Conservation (phyloP, 2,329 filamentous ascomycete species). For the Neofusicoccum cordaticola region DNA sequence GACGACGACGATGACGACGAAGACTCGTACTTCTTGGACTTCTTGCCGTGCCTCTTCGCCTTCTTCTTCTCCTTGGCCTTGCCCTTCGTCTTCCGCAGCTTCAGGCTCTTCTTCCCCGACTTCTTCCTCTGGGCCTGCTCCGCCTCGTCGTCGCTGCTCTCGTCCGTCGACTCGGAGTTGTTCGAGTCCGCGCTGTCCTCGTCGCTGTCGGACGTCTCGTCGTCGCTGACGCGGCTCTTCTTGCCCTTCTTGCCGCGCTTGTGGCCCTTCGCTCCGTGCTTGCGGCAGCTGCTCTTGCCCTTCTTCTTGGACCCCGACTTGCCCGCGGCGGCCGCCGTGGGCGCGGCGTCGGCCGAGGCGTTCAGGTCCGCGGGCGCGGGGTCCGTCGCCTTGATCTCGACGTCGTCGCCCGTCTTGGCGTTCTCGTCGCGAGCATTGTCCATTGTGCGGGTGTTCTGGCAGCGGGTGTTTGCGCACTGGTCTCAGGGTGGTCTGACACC, state of each 20-base stretch:
- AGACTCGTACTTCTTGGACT: constrained; percentile 27
- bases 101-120: constrained; percentile 22
- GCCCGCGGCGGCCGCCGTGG: constrained; percentile 15
- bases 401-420: not conserved
- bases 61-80: not conserved
- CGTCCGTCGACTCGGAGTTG: constrained; percentile 22
- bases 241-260: constrained; percentile 16
- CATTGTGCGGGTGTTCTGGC: constrained; percentile 1
- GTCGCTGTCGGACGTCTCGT: constrained; percentile 22
- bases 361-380: not conserved
- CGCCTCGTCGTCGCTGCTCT: constrained; percentile 11
- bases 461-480: not conserved
- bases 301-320: constrained; percentile 19
- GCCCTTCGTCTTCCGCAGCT: constrained; percentile 35
- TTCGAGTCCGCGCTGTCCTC: constrained; percentile 24
- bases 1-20: constrained; percentile 23
- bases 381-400: constrained; percentile 3
- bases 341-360: not conserved
- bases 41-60: constrained; percentile 27
- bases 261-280: not conserved
- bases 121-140: constrained; percentile 15
- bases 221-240: constrained; percentile 18
- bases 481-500: not conserved
- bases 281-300: constrained; percentile 7
- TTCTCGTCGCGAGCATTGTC: constrained; percentile 16